A percentile compares a stretch with the other conserved stretches of the same genome.
Conservation (phyloP, 2,329 filamentous ascomycete genomes). For the Tothia fuscella region DNA sequence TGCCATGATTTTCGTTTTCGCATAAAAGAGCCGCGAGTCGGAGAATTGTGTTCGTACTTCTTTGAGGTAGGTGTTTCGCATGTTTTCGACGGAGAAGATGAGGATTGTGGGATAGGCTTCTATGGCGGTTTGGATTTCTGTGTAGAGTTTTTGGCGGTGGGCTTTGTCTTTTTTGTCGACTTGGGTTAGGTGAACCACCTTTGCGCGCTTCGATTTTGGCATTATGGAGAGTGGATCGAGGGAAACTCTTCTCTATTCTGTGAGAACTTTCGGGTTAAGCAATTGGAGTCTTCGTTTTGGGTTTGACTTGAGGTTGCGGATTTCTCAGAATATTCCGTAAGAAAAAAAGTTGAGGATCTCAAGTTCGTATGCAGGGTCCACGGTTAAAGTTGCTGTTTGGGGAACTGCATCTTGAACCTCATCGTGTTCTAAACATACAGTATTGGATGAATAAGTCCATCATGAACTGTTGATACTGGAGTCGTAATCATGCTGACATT, state of each 20-base stretch:
- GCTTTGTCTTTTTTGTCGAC: slow-evolving; percentile 93
- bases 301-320: too few relatives aligned
- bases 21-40: slow-evolving; percentile 85
- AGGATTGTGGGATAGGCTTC: slow-evolving; percentile 84
- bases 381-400: too few relatives aligned
- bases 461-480: slow-evolving; percentile 7
- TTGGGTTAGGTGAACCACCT: slow-evolving; percentile 79
- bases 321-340: too few relatives aligned
- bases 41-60: slow-evolving; percentile 73
- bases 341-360: too few relatives aligned
- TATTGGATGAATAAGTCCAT: too few relatives aligned
- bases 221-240: too few relatives aligned
- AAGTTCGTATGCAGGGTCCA: too few relatives aligned
- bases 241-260: too few relatives aligned
- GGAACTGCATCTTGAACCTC: too few relatives aligned
- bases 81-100: slow-evolving; percentile 89
- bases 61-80: slow-evolving; percentile 95
- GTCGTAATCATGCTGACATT: slow-evolving; percentile 82
- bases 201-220: slow-evolving; percentile 93
- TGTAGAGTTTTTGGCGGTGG: slow-evolving; percentile 72
- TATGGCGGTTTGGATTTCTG: slow-evolving; percentile 74
- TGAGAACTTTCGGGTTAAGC: too few relatives aligned
- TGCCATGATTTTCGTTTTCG: slow-evolving; percentile 98
- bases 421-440: too few relatives aligned
- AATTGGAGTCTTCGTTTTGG: too few relatives aligned